Evolutionary conservation across 345 rosid species (phyloP).

Genomic region (Hibiscus trionum): DNA sequence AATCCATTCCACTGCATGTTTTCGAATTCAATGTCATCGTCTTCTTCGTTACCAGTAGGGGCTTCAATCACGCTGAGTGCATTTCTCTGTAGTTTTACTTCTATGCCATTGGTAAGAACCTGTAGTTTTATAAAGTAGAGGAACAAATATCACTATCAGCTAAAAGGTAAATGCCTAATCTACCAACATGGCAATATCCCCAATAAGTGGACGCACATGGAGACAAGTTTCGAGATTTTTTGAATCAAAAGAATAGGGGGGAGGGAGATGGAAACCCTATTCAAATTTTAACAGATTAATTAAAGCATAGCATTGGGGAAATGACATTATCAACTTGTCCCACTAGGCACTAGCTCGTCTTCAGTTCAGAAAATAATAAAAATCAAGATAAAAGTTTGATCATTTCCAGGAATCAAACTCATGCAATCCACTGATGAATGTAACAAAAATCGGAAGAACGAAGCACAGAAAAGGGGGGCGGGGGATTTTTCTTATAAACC

Average conservation of each 20-base stretch:
- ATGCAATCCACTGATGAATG: not conserved
- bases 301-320: not conserved
- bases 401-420: not conserved
- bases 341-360: not conserved
- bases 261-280: not conserved
- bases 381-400: not conserved
- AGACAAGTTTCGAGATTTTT: constrained; percentile 1
- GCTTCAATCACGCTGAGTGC: constrained; percentile 96
- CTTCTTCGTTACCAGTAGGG: constrained; percentile 92
- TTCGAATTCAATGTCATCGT: constrained; percentile 66
- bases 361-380: not conserved
- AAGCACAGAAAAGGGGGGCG: not conserved
- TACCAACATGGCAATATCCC: not conserved
- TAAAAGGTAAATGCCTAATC: not conserved
- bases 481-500: not conserved
- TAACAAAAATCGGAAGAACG: not conserved
- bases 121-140: constrained; percentile 19
- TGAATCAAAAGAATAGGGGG: not conserved
- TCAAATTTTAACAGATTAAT: not conserved
- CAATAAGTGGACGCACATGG: not conserved
- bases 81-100: constrained; percentile 95
- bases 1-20: constrained; percentile 62
- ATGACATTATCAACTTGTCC: not conserved
- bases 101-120: constrained; percentile 97
- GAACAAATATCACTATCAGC: constrained; percentile 11